These are phyloP conservation scores for Aureobasidium vineae DNA, from an alignment of 2,329 filamentous ascomycete genomes.

Conservation along the genomic window DNA sequence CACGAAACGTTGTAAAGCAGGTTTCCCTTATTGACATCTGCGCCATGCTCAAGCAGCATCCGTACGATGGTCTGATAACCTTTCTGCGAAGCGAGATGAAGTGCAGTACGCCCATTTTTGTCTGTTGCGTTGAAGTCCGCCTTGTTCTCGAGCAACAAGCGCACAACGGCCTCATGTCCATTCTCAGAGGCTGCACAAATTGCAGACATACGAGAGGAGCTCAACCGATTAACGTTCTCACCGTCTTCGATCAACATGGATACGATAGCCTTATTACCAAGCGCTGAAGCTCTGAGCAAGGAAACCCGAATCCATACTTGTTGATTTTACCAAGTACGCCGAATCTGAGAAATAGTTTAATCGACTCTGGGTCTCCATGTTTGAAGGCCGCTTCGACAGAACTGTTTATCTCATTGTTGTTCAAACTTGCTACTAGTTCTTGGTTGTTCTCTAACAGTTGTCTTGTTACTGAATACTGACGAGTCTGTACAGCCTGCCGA, in stretches of 20 bases:
- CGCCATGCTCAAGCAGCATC: neutral
- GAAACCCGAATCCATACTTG: no score
- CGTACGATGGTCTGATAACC: neutral
- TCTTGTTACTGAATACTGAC: no score
- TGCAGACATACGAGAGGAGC: fast-evolving
- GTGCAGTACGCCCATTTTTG: neutral
- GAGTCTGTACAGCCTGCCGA: neutral
- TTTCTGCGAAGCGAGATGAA: neutral
- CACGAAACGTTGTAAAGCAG: no score
- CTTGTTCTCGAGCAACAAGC: neutral
- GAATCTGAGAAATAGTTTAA: neutral
- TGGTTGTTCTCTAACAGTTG: no score
- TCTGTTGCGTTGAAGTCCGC: neutral
- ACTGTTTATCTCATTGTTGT: no score
- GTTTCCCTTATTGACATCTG: neutral
- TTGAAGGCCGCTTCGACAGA: neutral
- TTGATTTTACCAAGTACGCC: neutral
- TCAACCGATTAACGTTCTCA: neutral
- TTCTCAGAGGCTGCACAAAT: neutral
- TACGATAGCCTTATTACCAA: neutral
- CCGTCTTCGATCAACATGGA: neutral
- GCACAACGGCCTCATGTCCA: neutral
- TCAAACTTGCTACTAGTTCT: no score
- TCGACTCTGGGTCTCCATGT: neutral
- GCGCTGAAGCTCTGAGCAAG: neutral